Evolutionary conservation across 352 stramenopile species (phyloP).

Genomic region (Phytophthora pisi): DNA sequence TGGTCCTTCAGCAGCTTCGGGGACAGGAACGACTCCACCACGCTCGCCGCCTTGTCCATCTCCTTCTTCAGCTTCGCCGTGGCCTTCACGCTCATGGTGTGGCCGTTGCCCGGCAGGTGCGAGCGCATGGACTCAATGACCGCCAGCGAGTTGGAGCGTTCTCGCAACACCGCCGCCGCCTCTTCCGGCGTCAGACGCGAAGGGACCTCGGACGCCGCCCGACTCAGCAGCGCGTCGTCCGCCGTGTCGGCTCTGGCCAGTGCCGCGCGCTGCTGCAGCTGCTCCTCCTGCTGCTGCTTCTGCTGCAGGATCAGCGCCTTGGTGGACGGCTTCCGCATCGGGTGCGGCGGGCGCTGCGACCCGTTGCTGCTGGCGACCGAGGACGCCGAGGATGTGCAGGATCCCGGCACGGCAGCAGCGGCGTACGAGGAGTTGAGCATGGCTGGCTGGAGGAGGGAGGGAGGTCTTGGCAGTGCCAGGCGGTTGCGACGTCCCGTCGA

Average conservation of each 20-base stretch:
- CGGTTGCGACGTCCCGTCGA: slow-evolving; percentile 17
- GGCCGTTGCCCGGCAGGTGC: slow-evolving; percentile 29
- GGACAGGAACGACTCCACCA: slow-evolving; percentile 76
- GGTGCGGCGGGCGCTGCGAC: slow-evolving; percentile 17
- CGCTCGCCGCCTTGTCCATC: slow-evolving; percentile 63
- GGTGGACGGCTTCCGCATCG: slow-evolving; percentile 42
- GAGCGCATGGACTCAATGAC: slow-evolving; percentile 41
- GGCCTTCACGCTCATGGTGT: slow-evolving; percentile 66
- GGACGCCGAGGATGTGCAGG: slow-evolving; percentile 25
- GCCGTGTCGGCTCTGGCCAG: slow-evolving; percentile 51
- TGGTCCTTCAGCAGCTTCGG: slow-evolving; percentile 81
- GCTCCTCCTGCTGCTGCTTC: slow-evolving; percentile 33
- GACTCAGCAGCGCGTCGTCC: slow-evolving; percentile 42
- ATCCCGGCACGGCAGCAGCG: slow-evolving; percentile 3
- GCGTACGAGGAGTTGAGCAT: slow-evolving; percentile 33
- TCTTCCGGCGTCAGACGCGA: slow-evolving; percentile 24
- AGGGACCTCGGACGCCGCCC: slow-evolving; percentile 16
- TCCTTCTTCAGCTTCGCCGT: slow-evolving; percentile 65
- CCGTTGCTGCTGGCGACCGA: not conserved
- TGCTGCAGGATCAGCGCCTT: slow-evolving; percentile 61
- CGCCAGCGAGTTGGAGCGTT: slow-evolving; percentile 66
- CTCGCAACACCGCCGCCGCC: slow-evolving; percentile 45
- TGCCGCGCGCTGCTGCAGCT: slow-evolving; percentile 15
- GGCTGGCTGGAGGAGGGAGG: not conserved
- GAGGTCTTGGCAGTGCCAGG: slow-evolving; percentile 15